Evolutionary conservation across 305 asterid species (phyloP), one percentile per base, ranked within the genome.

Genomic region (Fraxinus sp.): DNA sequence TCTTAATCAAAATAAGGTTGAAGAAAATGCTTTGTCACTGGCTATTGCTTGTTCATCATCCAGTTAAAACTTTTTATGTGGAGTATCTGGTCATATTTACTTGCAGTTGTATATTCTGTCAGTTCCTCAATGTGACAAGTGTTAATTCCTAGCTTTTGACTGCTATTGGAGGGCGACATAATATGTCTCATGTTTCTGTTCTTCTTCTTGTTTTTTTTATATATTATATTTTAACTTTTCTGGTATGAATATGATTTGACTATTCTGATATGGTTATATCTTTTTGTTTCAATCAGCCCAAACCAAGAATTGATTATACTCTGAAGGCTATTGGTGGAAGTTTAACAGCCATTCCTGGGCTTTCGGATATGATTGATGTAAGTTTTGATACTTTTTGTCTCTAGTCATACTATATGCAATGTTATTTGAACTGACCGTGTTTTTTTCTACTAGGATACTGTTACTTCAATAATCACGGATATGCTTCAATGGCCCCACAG

Each of bases 401-500:
- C 71, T 82, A 49, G 43, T 79, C 39, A 20, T 33, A 62, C 80
- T 20, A 11, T 57, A 79, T 77, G 75, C 66, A 75, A 66, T 18
- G 33, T 76, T 77, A 81, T 49, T 32, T 80, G 75, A 35, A 64
- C 86, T 85, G 84, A 84, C 83, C 55, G n/a, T 3, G 33, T 4
- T 24, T 36, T 83, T 26, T 43, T 4, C 14, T 24, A 2, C 35
- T 41, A 96, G 98, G 99, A 97, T 82, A 97, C 97, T 83, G 99
- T 97, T 77, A 77, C 89, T 37, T 83, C 98, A 79, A 97, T 97
- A 32, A 93, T 97, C 81, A 85, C 89, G 20, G 99, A 97, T 88
- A 95, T 84, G 97, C 97, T 97, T 41, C 97, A 93, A 88, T 97
- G 99, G 99, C 99, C 99, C 49, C 98, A 97, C 91, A 89, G 99